Base-by-base conservation (phyloP, 179 eudicot species). In the Silene noctiflora region DNA sequence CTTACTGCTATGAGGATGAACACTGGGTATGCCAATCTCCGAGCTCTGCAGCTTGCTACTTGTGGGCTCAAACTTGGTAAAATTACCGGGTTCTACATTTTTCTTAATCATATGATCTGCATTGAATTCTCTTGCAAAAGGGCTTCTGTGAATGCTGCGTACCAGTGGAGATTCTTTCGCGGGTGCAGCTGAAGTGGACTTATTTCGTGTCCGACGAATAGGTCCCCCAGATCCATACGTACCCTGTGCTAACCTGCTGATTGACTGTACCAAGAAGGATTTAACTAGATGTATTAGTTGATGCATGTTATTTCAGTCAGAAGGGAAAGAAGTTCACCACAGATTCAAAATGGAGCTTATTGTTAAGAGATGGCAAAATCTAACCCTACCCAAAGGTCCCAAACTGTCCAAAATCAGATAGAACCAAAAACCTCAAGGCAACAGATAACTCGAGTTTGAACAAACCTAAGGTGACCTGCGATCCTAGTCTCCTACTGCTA, bases 191-290 rank as follows among this genome's bases (percentile, higher is more conserved):
- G 95, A 81, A 75, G 82, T 67, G 78, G 82, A 87, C 73, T 86
- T 91, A 46, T 82, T 84, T 24, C 91, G 86, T 46, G 77, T 25
- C 33, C 90, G 87, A 69, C 95, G 93, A 71, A 91, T 82, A 22
- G 97, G 97, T 53, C 99, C 99, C 77, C 83, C 92, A 61, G 98
- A 85, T 72, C 92, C 92, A 77, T 85, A 82, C 25, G 74, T 60
- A 75, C 79, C 86, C 55, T 81, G 83, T 2, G 71, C 59, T 3
- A 71, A 67, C 69, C 83, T 85, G 76, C 59, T 77, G 73, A 83
- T 79, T 48, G 80, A 67, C 84, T 89, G 87, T 75, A 79, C 62
- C 83, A 65, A 17, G 35, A 75, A 25, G 55, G 4, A 72, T 51
- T 22, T 12, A 17, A 76, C 42, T 64, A 77, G 16, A 67, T 44